A percentile compares a stretch with the other conserved stretches of the same genome.
Conservation (phyloP, 768 basidiomycete genomes). For the Boletus eberwhitei region DNA sequence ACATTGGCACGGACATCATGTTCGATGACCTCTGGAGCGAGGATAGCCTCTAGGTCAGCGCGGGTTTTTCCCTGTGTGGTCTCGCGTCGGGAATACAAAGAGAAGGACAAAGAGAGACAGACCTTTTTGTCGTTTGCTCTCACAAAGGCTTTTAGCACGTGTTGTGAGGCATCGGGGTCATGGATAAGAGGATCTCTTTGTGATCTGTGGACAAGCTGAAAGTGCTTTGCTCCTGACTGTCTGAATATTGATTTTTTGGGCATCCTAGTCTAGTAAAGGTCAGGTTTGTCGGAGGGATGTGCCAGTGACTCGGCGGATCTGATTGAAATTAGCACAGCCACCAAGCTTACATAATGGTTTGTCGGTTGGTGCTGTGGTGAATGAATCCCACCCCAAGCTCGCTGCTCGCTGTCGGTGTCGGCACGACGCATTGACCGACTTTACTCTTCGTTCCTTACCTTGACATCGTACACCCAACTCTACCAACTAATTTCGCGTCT, state of each 20-base stretch:
- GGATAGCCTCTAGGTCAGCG: conserved; percentile 66
- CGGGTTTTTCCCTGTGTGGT: conserved; percentile 68
- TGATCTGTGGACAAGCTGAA: conserved; percentile 95
- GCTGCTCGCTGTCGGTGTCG: conserved; percentile 19
- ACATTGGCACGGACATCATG: conserved; percentile 52
- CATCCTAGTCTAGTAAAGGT: conserved; percentile 41
- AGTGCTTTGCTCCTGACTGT: conserved; percentile 86
- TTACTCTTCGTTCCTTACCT: conserved; percentile 2
- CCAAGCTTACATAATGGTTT: conserved; percentile 28
- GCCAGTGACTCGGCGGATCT: neutral
- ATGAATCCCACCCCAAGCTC: conserved; percentile 23
- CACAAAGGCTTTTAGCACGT: conserved; percentile 85
- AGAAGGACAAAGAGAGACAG: neutral
- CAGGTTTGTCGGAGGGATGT: neutral
- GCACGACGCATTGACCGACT: conserved; percentile 14
- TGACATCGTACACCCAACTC: neutral
- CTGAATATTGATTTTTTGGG: conserved; percentile 85
- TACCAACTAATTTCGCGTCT: neutral
- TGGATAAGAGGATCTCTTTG: conserved; percentile 94
- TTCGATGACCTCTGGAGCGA: conserved; percentile 47
- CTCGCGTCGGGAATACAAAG: conserved; percentile 15
- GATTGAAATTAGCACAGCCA: conserved; percentile 2
- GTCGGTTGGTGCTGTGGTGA: conserved; percentile 28
- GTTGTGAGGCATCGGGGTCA: conserved; percentile 82
- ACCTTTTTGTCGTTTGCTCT: conserved; percentile 72